phyloP scores from a whole-genome alignment of 371 early-diverging fungal species.

The Mucor sp. region DNA sequence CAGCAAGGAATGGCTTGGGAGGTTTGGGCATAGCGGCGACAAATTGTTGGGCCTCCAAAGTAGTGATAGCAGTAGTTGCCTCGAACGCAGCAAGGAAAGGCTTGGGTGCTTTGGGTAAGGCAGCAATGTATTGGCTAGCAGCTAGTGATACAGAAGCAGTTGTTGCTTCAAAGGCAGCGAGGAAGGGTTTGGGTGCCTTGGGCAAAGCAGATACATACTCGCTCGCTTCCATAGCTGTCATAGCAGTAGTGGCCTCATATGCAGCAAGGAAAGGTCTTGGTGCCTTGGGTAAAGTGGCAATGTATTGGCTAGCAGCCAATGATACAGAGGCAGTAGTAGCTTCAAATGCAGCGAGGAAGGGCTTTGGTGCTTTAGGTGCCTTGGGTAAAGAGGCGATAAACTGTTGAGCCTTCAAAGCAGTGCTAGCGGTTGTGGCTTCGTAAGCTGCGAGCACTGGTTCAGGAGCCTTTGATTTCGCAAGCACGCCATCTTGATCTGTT shows the following conservation, averaged over 20 bases:
- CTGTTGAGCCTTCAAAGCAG: neutral
- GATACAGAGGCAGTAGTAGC: neutral
- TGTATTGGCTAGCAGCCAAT: neutral
- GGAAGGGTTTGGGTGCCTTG: slow-evolving; percentile 9
- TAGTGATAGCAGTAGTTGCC: neutral
- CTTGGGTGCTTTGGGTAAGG: neutral
- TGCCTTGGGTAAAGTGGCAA: neutral
- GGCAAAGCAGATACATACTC: neutral
- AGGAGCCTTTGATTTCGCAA: neutral
- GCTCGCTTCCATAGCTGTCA: neutral
- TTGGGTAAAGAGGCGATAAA: neutral
- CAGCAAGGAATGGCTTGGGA: slow-evolving; percentile 8
- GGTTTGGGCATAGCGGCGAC: neutral
- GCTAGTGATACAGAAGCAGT: neutral
- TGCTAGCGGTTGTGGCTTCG: slow-evolving; percentile 4
- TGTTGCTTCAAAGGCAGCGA: slow-evolving; percentile 9
- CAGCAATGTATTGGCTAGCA: neutral
- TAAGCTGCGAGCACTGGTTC: neutral
- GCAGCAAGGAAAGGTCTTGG: neutral
- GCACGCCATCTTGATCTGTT: neutral
- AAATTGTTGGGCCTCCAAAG: neutral
- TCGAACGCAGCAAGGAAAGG: slow-evolving; percentile 13
- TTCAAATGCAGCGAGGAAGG: slow-evolving; percentile 14
- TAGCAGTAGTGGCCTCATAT: slow-evolving; percentile 3
- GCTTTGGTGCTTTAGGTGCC: neutral